phyloP scores from a whole-genome alignment of 108 stramenopile genomes.

The Conticribra guillardii region DNA sequence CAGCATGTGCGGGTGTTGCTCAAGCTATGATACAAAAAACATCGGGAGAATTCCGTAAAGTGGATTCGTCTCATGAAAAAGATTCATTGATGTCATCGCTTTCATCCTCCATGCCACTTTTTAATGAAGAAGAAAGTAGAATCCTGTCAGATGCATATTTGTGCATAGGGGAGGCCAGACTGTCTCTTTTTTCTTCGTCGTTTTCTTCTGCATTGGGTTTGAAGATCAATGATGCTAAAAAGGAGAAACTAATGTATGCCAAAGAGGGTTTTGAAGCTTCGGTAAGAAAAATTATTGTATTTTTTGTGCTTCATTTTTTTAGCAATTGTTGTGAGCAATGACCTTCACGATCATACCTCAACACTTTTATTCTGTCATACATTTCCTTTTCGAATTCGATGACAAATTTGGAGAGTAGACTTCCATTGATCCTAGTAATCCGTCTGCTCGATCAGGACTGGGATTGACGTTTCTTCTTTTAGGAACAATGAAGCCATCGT shows the following conservation, averaged over 20 bases:
- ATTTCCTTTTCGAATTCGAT: too few relatives aligned
- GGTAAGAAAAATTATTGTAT: slow-evolving; percentile 17
- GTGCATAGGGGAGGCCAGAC: slow-evolving; percentile 41
- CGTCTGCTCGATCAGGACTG: slow-evolving; percentile 20
- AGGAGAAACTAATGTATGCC: slow-evolving; percentile 6
- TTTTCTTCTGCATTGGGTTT: not conserved
- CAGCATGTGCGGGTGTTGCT: slow-evolving; percentile 21
- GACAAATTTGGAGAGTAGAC: slow-evolving; percentile 6
- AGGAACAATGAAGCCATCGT: not conserved
- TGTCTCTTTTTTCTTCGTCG: slow-evolving; percentile 18
- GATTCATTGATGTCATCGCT: not conserved
- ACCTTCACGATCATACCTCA: too few relatives aligned
- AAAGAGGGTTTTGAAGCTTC: slow-evolving; percentile 35
- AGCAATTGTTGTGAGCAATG: too few relatives aligned
- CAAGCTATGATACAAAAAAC: slow-evolving; percentile 7
- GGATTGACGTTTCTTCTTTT: slow-evolving; percentile 42
- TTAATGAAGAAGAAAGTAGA: slow-evolving; percentile 21
- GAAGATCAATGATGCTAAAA: not conserved
- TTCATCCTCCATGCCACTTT: slow-evolving; percentile 1
- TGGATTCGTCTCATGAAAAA: not conserved
- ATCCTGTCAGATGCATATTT: slow-evolving; percentile 36
- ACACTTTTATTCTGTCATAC: too few relatives aligned
- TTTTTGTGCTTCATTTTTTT: not conserved
- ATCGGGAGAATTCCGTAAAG: not conserved
- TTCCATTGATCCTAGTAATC: slow-evolving; percentile 38